Base-by-base conservation (phyloP, 306 rosid genomes). In the Dicorynia guianensis region DNA sequence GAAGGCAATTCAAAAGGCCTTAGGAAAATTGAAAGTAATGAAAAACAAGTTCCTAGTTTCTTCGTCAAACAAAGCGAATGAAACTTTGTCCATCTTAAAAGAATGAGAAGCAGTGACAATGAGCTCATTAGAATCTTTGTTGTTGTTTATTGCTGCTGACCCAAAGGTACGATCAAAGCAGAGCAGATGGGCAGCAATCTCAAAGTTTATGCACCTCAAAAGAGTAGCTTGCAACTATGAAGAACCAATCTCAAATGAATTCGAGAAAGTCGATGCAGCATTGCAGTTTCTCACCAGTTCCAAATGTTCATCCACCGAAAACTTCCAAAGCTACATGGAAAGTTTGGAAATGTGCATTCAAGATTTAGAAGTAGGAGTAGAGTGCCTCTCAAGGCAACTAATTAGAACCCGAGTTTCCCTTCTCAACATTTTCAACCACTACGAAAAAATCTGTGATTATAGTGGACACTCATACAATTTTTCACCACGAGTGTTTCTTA, bases 341-440 rank as follows among this genome's bases (percentile, higher is more conserved):
- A 38, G 5, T 20, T 38, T 35, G n/a, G 67, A 61, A 47, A 20
- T 17, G 11, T 33, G 59, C 60, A 36, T 38, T 61, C 42, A 33
- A 6, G 67, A 13, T 13, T n/a, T 34, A 14, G 47, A 61, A 35
- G 8, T 19, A 18, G 78, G 42, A 33, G 8, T 70, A 11, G 81
- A 83, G 19, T 3, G 44, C 33, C 75, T 78, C 11, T 68, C 58
- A 13, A 82, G 80, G 63, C 20, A 73, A 60, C 63, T 82, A 61
- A 61, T 73, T 8, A 78, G n/a, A 67, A 78, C 39, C 1, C 54
- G 86, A 74, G 82, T 73, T 54, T 40, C 58, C 10, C 79, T 82
- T 59, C 85, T 82, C 72, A 77, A 77, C 66, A 82, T 82, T 30
- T 77, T 82, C 69, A 77, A 36, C 39, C 53, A 80, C 66, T 80